A percentile compares a stretch with the other conserved stretches of the same genome.
These are phyloP conservation scores for Leishmania aethiopica DNA, from an alignment of 208 protist species.

Conservation along the genomic window DNA sequence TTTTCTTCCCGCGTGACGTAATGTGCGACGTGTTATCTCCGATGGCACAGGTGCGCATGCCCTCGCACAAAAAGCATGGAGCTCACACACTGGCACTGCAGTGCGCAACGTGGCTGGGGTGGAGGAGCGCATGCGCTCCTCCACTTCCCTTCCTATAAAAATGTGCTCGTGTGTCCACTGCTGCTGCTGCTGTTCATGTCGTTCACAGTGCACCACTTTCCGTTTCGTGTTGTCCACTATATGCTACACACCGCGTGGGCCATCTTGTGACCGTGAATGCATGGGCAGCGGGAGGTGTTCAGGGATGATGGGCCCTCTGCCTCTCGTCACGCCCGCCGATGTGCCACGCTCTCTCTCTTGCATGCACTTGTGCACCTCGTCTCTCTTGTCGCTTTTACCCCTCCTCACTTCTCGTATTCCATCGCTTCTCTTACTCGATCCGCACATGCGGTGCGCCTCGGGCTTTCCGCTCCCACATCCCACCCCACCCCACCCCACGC, in stretches of 20 bases:
- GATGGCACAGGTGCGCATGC: background rate
- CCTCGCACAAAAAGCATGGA: background rate
- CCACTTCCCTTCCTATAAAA: background rate
- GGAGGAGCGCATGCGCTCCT: background rate
- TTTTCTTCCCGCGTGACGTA: background rate
- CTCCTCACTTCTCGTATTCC: background rate
- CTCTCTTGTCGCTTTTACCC: constrained; percentile 4
- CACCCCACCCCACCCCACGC: background rate
- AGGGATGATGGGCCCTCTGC: background rate
- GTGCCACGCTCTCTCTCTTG: background rate
- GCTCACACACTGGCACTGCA: background rate
- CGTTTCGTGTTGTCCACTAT: constrained; percentile 3
- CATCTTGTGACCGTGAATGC: background rate
- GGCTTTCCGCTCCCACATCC: background rate
- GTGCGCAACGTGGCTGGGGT: background rate
- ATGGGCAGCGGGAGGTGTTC: background rate
- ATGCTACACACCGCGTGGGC: background rate
- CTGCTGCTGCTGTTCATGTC: background rate
- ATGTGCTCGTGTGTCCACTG: background rate
- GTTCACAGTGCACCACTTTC: background rate
- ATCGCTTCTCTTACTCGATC: background rate
- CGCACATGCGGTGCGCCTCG: background rate
- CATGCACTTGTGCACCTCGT: background rate
- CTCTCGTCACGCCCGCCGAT: background rate
- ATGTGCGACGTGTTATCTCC: background rate